A percentile compares a stretch with the other conserved stretches of the same genome.
These are phyloP conservation scores for Rhytidhysteron rufulum DNA, from an alignment of 2,329 filamentous ascomycete genomes.

Conservation along the genomic window DNA sequence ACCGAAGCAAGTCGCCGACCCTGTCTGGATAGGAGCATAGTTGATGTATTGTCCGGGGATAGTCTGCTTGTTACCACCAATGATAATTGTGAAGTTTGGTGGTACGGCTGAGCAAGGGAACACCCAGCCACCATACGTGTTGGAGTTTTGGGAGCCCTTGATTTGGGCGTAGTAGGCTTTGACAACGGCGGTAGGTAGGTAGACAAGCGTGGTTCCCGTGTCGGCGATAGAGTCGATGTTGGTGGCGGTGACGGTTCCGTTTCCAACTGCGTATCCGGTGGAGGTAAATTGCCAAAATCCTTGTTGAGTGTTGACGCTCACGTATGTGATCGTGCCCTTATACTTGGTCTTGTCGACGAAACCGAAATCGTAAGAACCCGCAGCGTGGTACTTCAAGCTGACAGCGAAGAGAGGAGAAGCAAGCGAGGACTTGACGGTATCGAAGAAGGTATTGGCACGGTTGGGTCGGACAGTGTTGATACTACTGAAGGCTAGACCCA, in stretches of 20 bases:
- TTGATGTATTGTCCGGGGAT: conserved; percentile 56
- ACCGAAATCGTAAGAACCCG: conserved; percentile 54
- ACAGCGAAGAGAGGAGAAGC: conserved; percentile 56
- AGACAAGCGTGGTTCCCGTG: conserved; percentile 66
- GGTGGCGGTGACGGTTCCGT: conserved; percentile 31
- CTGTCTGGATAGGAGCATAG: conserved; percentile 42
- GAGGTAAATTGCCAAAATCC: conserved; percentile 63
- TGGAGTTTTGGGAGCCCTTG: conserved; percentile 47
- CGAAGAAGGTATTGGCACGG: conserved; percentile 57
- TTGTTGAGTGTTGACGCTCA: conserved; percentile 52
- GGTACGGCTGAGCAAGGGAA: conserved; percentile 50
- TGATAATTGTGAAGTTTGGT: conserved; percentile 52
- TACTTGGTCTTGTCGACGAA: conserved; percentile 58
- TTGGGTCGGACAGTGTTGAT: conserved; percentile 56
- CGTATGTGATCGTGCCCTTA: conserved; percentile 55
- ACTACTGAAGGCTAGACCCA: conserved; percentile 57
- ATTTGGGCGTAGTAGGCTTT: conserved; percentile 59
- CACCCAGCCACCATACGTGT: conserved; percentile 51
- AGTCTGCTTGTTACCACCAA: conserved; percentile 48
- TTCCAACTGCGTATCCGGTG: conserved; percentile 54
- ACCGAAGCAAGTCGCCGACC: conserved; percentile 61
- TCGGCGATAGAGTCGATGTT: conserved; percentile 60
- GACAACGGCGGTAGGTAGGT: conserved; percentile 54
- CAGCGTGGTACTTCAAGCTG: conserved; percentile 49
- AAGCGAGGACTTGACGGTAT: conserved; percentile 52